phyloP scores from a whole-genome alignment of 352 stramenopile genomes.

The Globisporangium perplexum region DNA sequence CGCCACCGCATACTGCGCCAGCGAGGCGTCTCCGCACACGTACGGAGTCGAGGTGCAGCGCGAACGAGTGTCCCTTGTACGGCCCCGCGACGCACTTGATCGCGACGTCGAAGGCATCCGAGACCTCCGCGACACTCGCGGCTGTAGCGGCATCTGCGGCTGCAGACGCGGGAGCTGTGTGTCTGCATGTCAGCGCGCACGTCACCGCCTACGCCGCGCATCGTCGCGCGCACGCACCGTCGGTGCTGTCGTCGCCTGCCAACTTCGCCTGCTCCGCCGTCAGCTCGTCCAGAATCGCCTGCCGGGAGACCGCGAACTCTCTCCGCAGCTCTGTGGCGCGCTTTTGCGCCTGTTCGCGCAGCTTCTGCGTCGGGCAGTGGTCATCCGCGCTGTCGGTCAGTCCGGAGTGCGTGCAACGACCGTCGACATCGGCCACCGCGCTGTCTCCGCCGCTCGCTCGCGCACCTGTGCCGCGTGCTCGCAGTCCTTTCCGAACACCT shows the following conservation, averaged over 20 bases:
- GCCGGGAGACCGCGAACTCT: conserved; percentile 50
- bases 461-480: conserved; percentile 16
- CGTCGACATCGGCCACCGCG: background rate
- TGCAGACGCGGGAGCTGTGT: conserved; percentile 1
- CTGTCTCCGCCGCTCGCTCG: background rate
- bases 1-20: background rate
- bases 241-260: conserved; percentile 16
- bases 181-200: no score
- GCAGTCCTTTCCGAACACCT: conserved; percentile 15
- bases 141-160: conserved; percentile 8
- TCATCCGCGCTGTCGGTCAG: no score
- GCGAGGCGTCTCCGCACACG: background rate
- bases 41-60: conserved; percentile 55
- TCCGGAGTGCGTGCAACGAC: no score
- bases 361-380: conserved; percentile 22
- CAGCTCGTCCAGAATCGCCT: conserved; percentile 44
- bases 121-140: conserved; percentile 8
- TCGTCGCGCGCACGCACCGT: background rate
- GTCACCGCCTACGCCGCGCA: background rate
- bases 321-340: conserved; percentile 37
- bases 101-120: conserved; percentile 40
- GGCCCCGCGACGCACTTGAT: conserved; percentile 47
- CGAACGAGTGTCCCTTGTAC: conserved; percentile 57
- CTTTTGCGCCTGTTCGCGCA: conserved; percentile 50
- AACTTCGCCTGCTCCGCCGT: conserved; percentile 60